phyloP scores from a whole-genome alignment of 306 rosid species.

The Senna tora region DNA sequence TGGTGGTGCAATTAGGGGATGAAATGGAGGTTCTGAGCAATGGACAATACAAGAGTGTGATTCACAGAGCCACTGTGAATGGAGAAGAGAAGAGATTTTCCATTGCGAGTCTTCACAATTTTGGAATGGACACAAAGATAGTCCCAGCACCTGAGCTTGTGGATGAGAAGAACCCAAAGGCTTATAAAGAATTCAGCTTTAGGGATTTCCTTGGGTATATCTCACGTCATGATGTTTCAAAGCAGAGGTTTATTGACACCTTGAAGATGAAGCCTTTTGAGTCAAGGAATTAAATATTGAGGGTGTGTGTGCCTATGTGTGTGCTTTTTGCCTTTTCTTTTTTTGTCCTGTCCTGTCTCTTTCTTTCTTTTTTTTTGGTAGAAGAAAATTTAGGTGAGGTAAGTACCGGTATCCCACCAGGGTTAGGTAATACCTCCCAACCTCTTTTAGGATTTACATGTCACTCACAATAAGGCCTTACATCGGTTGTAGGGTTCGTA shows the following conservation, averaged over 20 bases:
- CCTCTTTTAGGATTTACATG: no score
- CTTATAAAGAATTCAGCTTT: constrained; percentile 55
- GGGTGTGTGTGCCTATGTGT: no score
- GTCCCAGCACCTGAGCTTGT: constrained; percentile 54
- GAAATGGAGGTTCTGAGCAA: constrained; percentile 62
- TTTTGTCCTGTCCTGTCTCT: no score
- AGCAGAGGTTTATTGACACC: constrained; percentile 46
- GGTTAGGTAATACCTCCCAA: no score
- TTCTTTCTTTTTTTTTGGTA: no score
- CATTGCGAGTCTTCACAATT: constrained; percentile 54
- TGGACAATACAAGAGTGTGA: constrained; percentile 51
- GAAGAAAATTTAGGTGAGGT: no score
- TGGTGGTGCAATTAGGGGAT: constrained; percentile 56
- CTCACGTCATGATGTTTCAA: constrained; percentile 37
- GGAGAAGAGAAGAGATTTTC: constrained; percentile 44
- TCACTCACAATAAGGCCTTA: no score
- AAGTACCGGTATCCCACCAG: no score
- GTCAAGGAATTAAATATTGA: no score
- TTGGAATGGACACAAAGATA: constrained; percentile 43
- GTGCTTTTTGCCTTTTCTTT: no score
- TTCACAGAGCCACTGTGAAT: constrained; percentile 50
- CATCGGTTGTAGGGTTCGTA: no score
- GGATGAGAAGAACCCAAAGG: constrained; percentile 39
- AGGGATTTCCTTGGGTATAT: constrained; percentile 52
- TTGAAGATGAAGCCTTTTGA: background rate